Conservation (phyloP, 192 early-diverging fungal species). For the Obelidium mucronatum region DNA sequence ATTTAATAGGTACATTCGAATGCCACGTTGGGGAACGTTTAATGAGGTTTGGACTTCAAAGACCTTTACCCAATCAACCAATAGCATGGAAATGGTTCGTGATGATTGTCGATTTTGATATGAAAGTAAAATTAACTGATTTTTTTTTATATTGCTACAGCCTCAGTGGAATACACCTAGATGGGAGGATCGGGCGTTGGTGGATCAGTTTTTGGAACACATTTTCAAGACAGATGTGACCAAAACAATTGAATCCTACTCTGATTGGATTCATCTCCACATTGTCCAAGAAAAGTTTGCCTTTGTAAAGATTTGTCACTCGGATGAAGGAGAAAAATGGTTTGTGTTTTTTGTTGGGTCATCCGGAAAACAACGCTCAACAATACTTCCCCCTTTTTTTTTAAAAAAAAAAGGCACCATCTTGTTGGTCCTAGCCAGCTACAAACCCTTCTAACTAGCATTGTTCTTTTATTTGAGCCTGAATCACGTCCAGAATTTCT, state of each 20-base stretch:
- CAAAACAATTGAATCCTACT: constrained; percentile 7
- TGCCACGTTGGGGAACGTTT: neutral
- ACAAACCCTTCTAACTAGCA: neutral
- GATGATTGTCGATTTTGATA: neutral
- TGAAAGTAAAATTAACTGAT: neutral
- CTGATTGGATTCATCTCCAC: neutral
- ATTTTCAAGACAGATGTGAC: constrained; percentile 8
- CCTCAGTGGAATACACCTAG: neutral
- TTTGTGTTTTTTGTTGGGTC: neutral
- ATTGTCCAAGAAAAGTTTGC: constrained; percentile 8
- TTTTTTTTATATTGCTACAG: no score
- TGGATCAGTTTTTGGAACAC: neutral
- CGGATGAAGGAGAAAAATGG: constrained; percentile 7
- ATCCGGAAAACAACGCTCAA: no score
- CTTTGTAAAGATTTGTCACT: neutral
- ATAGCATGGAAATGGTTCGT: neutral
- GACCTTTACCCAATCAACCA: neutral
- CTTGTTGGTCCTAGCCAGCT: neutral
- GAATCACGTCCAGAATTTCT: neutral
- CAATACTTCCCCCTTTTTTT: neutral
- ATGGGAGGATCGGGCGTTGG: neutral
- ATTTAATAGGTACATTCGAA: neutral
- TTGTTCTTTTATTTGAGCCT: neutral
- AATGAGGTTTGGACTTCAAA: neutral
- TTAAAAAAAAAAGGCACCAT: neutral